Base-by-base conservation (phyloP, 495 filamentous ascomycete genomes). In the Xylaria grammica region DNA sequence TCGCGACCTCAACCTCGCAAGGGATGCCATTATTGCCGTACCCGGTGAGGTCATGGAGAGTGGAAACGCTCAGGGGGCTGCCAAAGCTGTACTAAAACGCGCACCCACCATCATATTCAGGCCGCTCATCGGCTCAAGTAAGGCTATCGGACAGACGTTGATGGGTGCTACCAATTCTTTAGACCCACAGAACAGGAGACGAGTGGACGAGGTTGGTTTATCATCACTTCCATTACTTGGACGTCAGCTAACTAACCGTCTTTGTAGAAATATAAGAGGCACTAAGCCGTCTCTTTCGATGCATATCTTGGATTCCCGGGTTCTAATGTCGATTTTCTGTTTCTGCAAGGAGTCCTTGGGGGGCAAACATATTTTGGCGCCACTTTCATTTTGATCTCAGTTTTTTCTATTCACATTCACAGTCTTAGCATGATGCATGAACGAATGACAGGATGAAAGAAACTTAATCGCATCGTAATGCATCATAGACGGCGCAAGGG, bases 11-110 rank as follows among this genome's bases (percentile, higher is more conserved):
- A 81, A 93, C 26, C 79, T 91, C 26, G 89, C 95, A 13, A 84
- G 88, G 61, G 92, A 98, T 77, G 96, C 94, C 1, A 92, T 98
- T 64, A 90, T 97, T 69, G 94, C 93, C n/a, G 91, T 98, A 38
- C 93, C 94, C 1, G 90, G 88, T 1, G 96, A 98, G 76, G 85
- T 96, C 0, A 87, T 95, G 78, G 94, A 98, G 72, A 91, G 91
- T 67, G 85, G 86, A 40, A 93, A 85, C 69, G 93, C 94, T 13
- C 87, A 88, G 62, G 94, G 92, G 15, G 93, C 90, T 2, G 91
- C 91, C 36, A 87, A 81, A 67, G 96, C 90, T 1, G 89, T 99
- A 50, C 84, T 88, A 65, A 90, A 84, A 75, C 85, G 89, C 64
- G 93, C 93, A 29, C 96, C 96, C 40, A 97, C 93, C 0, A 90